A percentile compares a stretch with the other conserved stretches of the same genome.
Evolutionary conservation across 441 rosid genomes (phyloP).

Genomic region (Macaranga tanarius): DNA sequence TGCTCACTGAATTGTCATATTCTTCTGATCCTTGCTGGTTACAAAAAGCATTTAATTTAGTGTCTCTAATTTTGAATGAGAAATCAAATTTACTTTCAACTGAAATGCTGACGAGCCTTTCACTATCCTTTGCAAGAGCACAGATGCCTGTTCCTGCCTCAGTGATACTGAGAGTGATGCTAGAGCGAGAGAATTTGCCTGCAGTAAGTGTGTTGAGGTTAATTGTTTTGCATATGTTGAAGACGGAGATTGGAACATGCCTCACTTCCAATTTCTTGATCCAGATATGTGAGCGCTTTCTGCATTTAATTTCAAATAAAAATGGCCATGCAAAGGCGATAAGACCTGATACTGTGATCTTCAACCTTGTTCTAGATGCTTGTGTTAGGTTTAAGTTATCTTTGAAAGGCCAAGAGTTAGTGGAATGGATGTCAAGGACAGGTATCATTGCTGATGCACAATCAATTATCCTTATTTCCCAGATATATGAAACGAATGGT

Average conservation of each 20-base stretch:
- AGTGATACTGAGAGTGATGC: constrained; percentile 49
- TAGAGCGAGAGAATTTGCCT: constrained; percentile 41
- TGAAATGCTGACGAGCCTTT: constrained; percentile 47
- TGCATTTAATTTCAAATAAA: constrained; percentile 20
- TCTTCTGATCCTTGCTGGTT: constrained; percentile 58
- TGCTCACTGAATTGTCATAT: constrained; percentile 59
- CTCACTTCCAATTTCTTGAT: constrained; percentile 65
- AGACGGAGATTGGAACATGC: constrained; percentile 60
- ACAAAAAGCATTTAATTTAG: constrained; percentile 51
- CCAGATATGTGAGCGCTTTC: constrained; percentile 49
- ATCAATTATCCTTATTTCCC: constrained; percentile 56
- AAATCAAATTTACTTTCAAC: constrained; percentile 37
- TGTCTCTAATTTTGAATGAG: constrained; percentile 38
- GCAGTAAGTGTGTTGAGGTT: constrained; percentile 36
- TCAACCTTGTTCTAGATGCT: constrained; percentile 73
- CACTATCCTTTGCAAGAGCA: constrained; percentile 66
- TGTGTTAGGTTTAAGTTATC: constrained; percentile 62
- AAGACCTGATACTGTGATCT: constrained; percentile 61
- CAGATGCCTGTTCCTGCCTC: constrained; percentile 59
- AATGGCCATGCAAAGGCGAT: constrained; percentile 29
- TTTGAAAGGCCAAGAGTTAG: constrained; percentile 65
- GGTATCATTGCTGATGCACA: constrained; percentile 74
- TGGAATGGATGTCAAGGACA: constrained; percentile 61
- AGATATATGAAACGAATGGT: constrained; percentile 65
- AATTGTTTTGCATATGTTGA: constrained; percentile 68